Conservation (phyloP, 2,329 filamentous ascomycete genomes). For the Aspergillus eucalypticola region DNA sequence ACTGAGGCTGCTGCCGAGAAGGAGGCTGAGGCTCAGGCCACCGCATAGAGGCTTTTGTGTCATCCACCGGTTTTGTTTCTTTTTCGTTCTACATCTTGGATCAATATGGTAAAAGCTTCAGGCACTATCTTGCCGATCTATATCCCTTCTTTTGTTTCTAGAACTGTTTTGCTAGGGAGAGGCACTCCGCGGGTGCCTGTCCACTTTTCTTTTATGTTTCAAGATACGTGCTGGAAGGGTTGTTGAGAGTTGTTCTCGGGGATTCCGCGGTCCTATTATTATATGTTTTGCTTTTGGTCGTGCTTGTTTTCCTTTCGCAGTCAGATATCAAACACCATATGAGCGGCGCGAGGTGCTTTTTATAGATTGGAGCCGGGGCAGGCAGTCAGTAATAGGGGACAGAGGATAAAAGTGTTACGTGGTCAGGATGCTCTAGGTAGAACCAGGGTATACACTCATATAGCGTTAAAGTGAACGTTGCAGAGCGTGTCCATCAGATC, state of each 20-base stretch:
- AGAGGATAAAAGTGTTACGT: constrained; percentile 12
- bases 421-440: constrained; percentile 3
- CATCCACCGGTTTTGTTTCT: neutral
- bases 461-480: neutral
- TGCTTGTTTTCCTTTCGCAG: constrained; percentile 6
- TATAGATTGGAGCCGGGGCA: constrained; percentile 18
- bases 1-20: constrained; percentile 30
- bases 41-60: constrained; percentile 29
- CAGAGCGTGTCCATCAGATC: neutral
- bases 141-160: constrained; percentile 14
- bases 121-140: constrained; percentile 11
- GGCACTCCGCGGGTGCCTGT: constrained; percentile 6
- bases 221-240: neutral
- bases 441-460: neutral
- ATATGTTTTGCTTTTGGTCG: constrained; percentile 1
- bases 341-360: constrained; percentile 19
- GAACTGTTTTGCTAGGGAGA: constrained; percentile 13
- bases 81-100: constrained; percentile 21
- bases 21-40: constrained; percentile 30
- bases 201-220: constrained; percentile 2
- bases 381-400: constrained; percentile 12
- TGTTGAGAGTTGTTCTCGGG: neutral
- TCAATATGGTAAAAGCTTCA: constrained; percentile 22
- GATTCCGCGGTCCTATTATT: neutral
- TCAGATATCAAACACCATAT: constrained; percentile 20